Evolutionary conservation across 78 protist species (phyloP).

Genomic region (Dictyostelium purpureum): DNA sequence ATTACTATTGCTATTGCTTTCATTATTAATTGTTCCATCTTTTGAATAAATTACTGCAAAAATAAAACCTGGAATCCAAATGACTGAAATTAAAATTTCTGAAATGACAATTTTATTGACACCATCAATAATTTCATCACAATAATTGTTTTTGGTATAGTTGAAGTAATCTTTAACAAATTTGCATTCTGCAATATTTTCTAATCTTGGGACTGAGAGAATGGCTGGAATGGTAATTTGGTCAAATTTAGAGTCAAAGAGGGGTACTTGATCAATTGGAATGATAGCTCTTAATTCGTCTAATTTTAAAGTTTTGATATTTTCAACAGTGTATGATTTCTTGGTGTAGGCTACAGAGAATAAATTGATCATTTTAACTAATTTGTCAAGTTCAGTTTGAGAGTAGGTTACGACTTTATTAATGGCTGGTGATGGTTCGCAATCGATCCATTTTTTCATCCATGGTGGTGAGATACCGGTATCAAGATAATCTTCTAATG

Average conservation of each 20-base stretch:
- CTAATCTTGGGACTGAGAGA: slow-evolving; percentile 10
- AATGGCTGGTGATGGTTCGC: neutral
- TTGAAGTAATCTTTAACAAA: slow-evolving; percentile 19
- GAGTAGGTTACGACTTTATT: neutral
- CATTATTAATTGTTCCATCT: slow-evolving; percentile 4
- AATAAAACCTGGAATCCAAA: slow-evolving; percentile 64
- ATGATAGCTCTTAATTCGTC: slow-evolving; percentile 1
- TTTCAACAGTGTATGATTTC: neutral
- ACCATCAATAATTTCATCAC: slow-evolving; percentile 25
- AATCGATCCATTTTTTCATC: slow-evolving; percentile 42
- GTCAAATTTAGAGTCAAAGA: slow-evolving; percentile 20
- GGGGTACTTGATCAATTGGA: neutral
- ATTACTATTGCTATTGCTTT: neutral
- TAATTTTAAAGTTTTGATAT: neutral
- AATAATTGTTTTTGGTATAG: neutral
- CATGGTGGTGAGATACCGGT: slow-evolving; percentile 4
- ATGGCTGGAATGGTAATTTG: neutral
- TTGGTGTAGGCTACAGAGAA: neutral
- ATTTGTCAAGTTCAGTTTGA: neutral
- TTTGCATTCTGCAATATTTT: neutral
- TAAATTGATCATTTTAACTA: neutral
- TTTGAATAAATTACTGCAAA: slow-evolving; percentile 38
- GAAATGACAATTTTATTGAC: slow-evolving; percentile 32
- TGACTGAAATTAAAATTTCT: slow-evolving; percentile 26
- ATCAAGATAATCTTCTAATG: neutral